Evolutionary conservation across 176 grass and related monocot species (phyloP), one percentile per base, ranked within the genome.

Genomic region (Cenchrus americanus): DNA sequence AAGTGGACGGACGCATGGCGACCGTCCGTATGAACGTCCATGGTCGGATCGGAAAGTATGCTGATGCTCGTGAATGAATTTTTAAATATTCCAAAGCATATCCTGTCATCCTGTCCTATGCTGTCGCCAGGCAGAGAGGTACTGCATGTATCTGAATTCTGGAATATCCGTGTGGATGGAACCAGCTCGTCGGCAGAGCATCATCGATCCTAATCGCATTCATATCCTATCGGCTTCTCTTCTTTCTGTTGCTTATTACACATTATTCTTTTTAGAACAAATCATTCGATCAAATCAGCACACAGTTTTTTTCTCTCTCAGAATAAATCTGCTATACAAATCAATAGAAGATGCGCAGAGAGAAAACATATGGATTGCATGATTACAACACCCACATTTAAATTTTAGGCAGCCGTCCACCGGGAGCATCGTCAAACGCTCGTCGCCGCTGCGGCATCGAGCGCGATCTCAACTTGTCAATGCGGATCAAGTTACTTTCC

Each of bases 11-110:
- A 30, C 27, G 81, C 6, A 48, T 18, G 8, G 53, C 21, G n/a
- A 15, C 13, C 69, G 15, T 60, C 7, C 8, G 53, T 82, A n/a
- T 71, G 78, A 82, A 89, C 62, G 21, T 63, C 44, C 43, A n/a
- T 1, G 52, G 12, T 64, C 5, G 11, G 71, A 61, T 15, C 40
- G 40, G 43, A 24, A 17, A 79, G 32, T 18, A 59, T 44, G 8
- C 18, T 14, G 42, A 66, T 74, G 69, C 32, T 63, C 23, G 5
- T 26, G 64, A 55, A 24, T 43, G 34, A 37, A 37, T 37, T 37
- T 75, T 19, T 84, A 37, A 59, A 57, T 64, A 68, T 46, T 54
- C 80, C 44, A 40, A 15, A 55, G 75, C 64, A 49, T 58, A 76
- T 85, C 43, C 58, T 22, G 7, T 14, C 34, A 37, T 37, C 34